Percentiles rank a stretch among this genome's conserved stretches.
Evolutionary conservation across 2,329 filamentous ascomycete species (phyloP).

Genomic region (Onygenales sp.): DNA sequence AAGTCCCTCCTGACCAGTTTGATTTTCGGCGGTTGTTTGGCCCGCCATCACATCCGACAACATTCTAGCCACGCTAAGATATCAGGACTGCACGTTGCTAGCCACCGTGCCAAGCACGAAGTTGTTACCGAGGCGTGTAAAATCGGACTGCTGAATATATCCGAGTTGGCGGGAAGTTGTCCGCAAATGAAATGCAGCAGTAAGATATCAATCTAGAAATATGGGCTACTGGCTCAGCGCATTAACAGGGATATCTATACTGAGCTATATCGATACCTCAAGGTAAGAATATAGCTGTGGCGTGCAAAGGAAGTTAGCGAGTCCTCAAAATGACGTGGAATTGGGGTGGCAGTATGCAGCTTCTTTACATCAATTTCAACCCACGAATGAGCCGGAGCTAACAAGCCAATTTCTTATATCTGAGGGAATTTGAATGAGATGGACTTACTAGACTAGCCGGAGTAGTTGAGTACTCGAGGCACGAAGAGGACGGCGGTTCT

Average conservation of each 20-base stretch:
- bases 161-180: constrained; percentile 15
- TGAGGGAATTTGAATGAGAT: too few species aligned
- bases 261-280: background rate
- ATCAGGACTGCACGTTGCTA: background rate
- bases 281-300: background rate
- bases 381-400: too few species aligned
- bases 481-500: too few species aligned
- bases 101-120: background rate
- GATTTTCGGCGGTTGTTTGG: constrained; percentile 25
- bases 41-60: constrained; percentile 29
- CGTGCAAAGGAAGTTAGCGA: too few species aligned
- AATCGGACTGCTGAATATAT: constrained; percentile 1
- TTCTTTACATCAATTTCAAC: too few species aligned
- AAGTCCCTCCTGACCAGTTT: constrained; percentile 26
- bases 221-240: background rate
- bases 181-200: background rate
- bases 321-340: too few species aligned
- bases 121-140: background rate
- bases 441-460: too few species aligned
- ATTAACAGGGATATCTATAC: background rate
- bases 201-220: background rate
- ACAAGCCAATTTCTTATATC: too few species aligned
- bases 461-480: too few species aligned
- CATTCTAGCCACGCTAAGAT: constrained; percentile 16
- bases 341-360: too few species aligned